Percentiles rank a stretch among this genome's conserved stretches.
These are phyloP conservation scores for Thraustotheca clavata DNA, from an alignment of 352 stramenopile genomes.

Conservation along the genomic window DNA sequence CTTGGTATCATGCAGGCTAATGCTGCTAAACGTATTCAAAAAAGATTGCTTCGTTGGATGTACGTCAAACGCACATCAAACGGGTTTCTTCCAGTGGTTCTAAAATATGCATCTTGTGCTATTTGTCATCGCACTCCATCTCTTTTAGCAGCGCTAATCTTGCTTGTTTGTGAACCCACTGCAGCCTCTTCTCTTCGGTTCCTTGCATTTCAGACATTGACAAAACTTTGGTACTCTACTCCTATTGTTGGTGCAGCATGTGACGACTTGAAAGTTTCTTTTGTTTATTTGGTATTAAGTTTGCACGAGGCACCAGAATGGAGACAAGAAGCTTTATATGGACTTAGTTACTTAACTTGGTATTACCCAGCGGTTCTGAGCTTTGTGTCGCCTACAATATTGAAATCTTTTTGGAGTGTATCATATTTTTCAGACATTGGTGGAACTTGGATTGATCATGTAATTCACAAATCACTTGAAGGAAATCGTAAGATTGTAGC, in stretches of 20 bases:
- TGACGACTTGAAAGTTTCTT: background rate
- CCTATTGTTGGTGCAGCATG: background rate
- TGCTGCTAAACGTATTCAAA: background rate
- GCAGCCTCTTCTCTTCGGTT: background rate
- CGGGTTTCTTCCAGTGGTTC: background rate
- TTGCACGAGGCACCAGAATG: background rate
- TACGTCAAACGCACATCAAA: slow-evolving; percentile 1
- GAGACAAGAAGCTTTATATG: background rate
- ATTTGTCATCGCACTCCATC: background rate
- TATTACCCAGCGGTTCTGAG: background rate
- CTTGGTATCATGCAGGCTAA: background rate
- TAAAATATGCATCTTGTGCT: background rate
- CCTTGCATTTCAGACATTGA: background rate
- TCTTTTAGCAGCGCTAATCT: background rate
- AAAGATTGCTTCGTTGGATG: background rate
- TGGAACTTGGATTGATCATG: slow-evolving; percentile 3
- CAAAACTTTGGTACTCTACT: background rate
- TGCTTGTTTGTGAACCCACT: background rate
- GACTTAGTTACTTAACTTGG: background rate
- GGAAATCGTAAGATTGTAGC: background rate
- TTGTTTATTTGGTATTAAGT: background rate
- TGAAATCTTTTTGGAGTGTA: background rate
- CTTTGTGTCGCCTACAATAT: background rate
- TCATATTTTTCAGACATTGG: background rate
- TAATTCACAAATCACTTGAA: slow-evolving; percentile 7